Conservation (phyloP, 352 stramenopile genomes). For the Phytophthora litchii region DNA sequence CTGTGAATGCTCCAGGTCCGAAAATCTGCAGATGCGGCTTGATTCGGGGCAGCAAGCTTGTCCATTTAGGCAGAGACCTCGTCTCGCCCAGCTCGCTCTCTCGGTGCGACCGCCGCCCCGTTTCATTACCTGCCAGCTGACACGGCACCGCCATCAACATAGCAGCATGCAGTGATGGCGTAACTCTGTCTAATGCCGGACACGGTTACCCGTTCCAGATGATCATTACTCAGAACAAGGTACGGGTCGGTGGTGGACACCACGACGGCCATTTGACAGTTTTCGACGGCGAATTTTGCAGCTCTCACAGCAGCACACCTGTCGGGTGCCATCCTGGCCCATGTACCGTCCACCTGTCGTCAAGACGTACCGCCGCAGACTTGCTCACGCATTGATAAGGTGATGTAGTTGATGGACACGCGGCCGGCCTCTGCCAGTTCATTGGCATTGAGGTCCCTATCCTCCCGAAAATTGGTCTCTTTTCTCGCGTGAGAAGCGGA, state of each 20-base stretch:
- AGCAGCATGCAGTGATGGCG: conserved; percentile 2
- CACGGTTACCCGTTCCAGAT: not conserved
- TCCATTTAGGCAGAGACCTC: too few relatives aligned
- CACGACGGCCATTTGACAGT: not conserved
- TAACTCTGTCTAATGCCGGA: not conserved
- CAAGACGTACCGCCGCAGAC: conserved; percentile 17
- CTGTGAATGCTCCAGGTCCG: too few relatives aligned
- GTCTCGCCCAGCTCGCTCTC: not conserved
- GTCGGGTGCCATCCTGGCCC: conserved; percentile 5
- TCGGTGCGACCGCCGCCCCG: conserved; percentile 1
- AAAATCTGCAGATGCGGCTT: conserved; percentile 1
- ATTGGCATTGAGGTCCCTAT: conserved; percentile 25
- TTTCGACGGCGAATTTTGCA: not conserved
- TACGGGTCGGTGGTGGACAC: too few relatives aligned
- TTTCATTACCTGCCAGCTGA: conserved; percentile 15
- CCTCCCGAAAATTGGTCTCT: conserved; percentile 15
- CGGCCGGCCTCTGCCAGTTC: conserved; percentile 6
- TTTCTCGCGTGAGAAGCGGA: conserved; percentile 28
- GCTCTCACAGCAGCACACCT: conserved; percentile 1
- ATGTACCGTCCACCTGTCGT: conserved; percentile 30
- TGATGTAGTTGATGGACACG: conserved; percentile 11
- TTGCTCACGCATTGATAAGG: not conserved
- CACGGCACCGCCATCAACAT: conserved; percentile 8
- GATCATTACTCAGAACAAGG: not conserved
- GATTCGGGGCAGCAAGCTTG: not conserved